Evolutionary conservation across 345 rosid genomes (phyloP).

Genomic region (Carallia brachiata): DNA sequence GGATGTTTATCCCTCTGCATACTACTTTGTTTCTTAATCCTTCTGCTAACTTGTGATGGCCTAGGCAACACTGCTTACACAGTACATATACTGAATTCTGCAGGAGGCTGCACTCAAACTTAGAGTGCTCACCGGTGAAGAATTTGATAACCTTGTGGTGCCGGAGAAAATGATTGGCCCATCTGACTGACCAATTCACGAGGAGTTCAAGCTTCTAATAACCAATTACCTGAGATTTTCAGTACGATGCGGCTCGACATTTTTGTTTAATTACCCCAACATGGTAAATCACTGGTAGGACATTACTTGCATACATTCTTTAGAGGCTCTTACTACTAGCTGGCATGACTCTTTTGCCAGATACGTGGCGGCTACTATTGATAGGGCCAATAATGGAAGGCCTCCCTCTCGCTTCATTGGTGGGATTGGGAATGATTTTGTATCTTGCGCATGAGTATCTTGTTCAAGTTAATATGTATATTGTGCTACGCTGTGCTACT

Average conservation of each 20-base stretch:
- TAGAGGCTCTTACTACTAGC: constrained; percentile 1
- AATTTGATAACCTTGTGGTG: constrained; percentile 86
- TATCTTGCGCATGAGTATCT: no score
- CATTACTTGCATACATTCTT: not conserved
- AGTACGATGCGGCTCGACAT: not conserved
- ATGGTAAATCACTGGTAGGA: not conserved
- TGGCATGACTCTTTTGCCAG: not conserved
- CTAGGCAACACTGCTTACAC: not conserved
- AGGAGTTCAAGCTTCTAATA: not conserved
- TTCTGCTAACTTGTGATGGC: not conserved
- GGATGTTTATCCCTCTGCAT: not conserved
- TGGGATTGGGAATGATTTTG: no score
- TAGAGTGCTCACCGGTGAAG: constrained; percentile 70
- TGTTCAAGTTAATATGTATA: no score
- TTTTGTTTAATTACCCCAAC: not conserved
- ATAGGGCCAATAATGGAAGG: constrained; percentile 11
- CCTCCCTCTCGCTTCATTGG: constrained; percentile 2
- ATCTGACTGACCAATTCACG: constrained; percentile 37
- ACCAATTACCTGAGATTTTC: not conserved
- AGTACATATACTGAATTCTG: constrained; percentile 4
- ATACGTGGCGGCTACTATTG: not conserved
- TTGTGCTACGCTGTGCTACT: no score
- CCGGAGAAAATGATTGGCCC: constrained; percentile 98
- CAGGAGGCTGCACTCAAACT: constrained; percentile 88
- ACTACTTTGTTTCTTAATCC: not conserved